Evolutionary conservation across 345 rosid species (phyloP).

Genomic region (Carallia pectinifolia): DNA sequence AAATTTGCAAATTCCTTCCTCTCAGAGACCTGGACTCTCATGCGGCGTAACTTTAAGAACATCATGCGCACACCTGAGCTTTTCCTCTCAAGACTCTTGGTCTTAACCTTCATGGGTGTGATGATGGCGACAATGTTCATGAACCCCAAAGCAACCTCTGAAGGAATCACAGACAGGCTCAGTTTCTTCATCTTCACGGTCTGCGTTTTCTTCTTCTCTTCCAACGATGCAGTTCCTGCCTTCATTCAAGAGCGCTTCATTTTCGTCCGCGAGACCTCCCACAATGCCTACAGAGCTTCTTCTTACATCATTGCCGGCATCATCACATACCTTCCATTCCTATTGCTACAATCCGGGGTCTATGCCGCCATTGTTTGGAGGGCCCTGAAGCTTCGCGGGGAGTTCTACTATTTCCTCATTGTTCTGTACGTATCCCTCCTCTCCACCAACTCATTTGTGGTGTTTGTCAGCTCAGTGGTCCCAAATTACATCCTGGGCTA

Average conservation of each 20-base stretch:
- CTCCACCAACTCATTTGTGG: conserved; percentile 71
- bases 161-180: conserved; percentile 61
- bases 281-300: conserved; percentile 60
- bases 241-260: conserved; percentile 65
- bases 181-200: conserved; percentile 65
- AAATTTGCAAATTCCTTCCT: conserved; percentile 54
- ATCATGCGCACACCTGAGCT: conserved; percentile 64
- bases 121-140: conserved; percentile 80
- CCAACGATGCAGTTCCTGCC: conserved; percentile 69
- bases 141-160: conserved; percentile 35
- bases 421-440: conserved; percentile 58
- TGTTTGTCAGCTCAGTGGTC: conserved; percentile 66
- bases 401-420: conserved; percentile 49
- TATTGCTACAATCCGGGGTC: conserved; percentile 48
- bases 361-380: conserved; percentile 58
- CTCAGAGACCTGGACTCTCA: conserved; percentile 56
- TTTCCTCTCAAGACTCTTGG: conserved; percentile 65
- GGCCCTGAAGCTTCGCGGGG: conserved; percentile 45
- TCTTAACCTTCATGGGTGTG: conserved; percentile 58
- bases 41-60: conserved; percentile 67
- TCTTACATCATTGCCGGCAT: conserved; percentile 63
- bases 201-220: conserved; percentile 70
- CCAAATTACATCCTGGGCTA: conserved; percentile 67
- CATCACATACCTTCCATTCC: conserved; percentile 62
- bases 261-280: conserved; percentile 50